Evolutionary conservation across 805 yeast genomes (phyloP).

Genomic region (Cyberlindnera mrakii): DNA sequence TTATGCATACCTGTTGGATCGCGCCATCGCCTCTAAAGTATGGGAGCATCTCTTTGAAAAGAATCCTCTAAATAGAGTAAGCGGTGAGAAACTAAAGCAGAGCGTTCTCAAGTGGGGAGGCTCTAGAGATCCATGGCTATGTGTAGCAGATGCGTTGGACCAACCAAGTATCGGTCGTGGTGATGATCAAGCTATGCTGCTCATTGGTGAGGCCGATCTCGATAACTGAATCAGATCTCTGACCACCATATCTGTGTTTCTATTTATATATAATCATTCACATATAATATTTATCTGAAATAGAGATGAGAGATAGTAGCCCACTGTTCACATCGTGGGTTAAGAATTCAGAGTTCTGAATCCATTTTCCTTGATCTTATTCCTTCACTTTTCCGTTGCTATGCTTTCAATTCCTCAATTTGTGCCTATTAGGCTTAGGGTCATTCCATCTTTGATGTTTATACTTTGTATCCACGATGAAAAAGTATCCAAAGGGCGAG

Average conservation of each 20-base stretch:
- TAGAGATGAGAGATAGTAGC: too few relatives aligned
- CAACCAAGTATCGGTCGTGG: slow-evolving; percentile 56
- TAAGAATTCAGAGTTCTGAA: too few relatives aligned
- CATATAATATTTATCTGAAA: too few relatives aligned
- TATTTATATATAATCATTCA: not conserved
- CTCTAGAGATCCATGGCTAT: slow-evolving; percentile 79
- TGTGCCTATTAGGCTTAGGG: too few relatives aligned
- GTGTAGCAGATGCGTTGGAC: slow-evolving; percentile 75
- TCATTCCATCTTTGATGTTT: too few relatives aligned
- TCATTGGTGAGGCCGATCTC: slow-evolving; percentile 32
- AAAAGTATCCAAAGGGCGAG: slow-evolving; percentile 35
- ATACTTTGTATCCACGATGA: too few relatives aligned
- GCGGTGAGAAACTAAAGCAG: slow-evolving; percentile 71
- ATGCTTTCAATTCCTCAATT: too few relatives aligned
- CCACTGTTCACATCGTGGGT: too few relatives aligned
- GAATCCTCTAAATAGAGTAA: slow-evolving; percentile 63
- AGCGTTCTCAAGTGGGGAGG: slow-evolving; percentile 92
- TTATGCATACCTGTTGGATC: slow-evolving; percentile 83
- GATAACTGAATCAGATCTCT: not conserved
- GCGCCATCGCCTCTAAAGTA: slow-evolving; percentile 84
- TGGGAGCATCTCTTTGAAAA: slow-evolving; percentile 68
- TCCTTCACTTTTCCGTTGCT: too few relatives aligned
- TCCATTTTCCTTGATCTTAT: too few relatives aligned
- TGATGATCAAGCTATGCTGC: slow-evolving; percentile 63
- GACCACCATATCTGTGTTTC: not conserved